phyloP scores from a whole-genome alignment of 129 eudicot genomes.

The Calendula officinalis region DNA sequence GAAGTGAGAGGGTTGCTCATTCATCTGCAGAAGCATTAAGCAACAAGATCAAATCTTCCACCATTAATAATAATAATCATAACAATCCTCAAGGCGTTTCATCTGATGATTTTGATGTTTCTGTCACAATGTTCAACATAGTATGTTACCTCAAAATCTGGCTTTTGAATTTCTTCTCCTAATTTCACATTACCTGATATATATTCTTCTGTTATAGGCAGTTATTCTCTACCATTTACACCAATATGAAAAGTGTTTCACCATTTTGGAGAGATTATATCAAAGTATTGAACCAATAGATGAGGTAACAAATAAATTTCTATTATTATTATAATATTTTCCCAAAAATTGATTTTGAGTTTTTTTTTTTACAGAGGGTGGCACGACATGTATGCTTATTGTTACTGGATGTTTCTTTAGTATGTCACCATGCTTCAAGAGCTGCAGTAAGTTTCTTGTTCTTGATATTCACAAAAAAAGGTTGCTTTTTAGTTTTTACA shows the following conservation, averaged over 20 bases:
- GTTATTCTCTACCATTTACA: constrained; percentile 70
- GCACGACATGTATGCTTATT: constrained; percentile 81
- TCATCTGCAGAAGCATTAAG: constrained; percentile 45
- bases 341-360: not conserved
- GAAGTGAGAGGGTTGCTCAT: constrained; percentile 64
- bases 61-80: constrained; percentile 12
- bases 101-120: constrained; percentile 61
- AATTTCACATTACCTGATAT: constrained; percentile 10
- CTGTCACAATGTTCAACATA: constrained; percentile 63
- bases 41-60: constrained; percentile 41
- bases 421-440: constrained; percentile 60
- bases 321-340: not conserved
- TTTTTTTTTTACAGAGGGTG: constrained; percentile 48
- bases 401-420: constrained; percentile 81
- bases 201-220: constrained; percentile 48
- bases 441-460: constrained; percentile 63
- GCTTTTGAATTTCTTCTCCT: not conserved
- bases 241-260: constrained; percentile 65
- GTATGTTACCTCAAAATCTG: constrained; percentile 53
- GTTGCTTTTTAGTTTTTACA: constrained; percentile 10
- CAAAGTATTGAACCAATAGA: constrained; percentile 87
- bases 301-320: constrained; percentile 49
- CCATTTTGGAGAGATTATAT: constrained; percentile 64
- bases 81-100: constrained; percentile 34
- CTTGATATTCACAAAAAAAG: constrained; percentile 10